Percentiles rank a stretch among this genome's conserved stretches.
These are phyloP conservation scores for Crithidia sp. DNA, from an alignment of 208 protist genomes.

Conservation along the genomic window DNA sequence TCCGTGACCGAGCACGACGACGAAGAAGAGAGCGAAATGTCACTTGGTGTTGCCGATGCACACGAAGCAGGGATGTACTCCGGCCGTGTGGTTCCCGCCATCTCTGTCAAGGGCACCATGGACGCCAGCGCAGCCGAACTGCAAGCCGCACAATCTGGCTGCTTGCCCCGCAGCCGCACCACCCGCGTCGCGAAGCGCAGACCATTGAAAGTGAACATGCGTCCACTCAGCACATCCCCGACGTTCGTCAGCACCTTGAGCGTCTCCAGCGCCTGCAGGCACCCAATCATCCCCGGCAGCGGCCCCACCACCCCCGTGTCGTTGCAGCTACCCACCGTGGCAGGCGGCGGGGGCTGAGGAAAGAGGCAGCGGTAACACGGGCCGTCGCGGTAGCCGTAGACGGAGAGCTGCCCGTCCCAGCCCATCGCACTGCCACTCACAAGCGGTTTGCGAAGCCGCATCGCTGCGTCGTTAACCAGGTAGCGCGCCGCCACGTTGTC, in stretches of 20 bases:
- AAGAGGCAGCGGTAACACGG: constrained; percentile 96
- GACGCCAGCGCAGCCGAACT: constrained; percentile 19
- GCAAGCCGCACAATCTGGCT: constrained; percentile 76
- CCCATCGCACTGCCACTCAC: constrained; percentile 95
- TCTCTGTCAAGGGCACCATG: constrained; percentile 16
- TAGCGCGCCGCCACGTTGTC: constrained; percentile 96
- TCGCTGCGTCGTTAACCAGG: constrained; percentile 95
- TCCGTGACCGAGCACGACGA: constrained; percentile 16
- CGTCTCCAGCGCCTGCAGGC: constrained; percentile 93
- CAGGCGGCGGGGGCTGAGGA: constrained; percentile 81
- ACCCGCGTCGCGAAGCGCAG: constrained; percentile 66
- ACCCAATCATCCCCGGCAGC: constrained; percentile 94
- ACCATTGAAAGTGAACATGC: constrained; percentile 91
- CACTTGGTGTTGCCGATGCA: background rate
- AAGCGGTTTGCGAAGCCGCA: constrained; percentile 78
- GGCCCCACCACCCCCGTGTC: constrained; percentile 93
- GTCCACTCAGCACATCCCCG: constrained; percentile 67
- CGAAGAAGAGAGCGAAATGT: background rate
- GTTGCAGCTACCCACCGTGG: constrained; percentile 89
- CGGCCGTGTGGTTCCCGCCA: constrained; percentile 32
- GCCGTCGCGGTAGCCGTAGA: constrained; percentile 78
- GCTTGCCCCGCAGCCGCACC: constrained; percentile 66
- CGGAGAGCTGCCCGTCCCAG: constrained; percentile 95
- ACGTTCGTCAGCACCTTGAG: constrained; percentile 86
- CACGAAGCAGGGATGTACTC: constrained; percentile 55